Evolutionary conservation across 2,329 filamentous ascomycete species (phyloP).

Genomic region (Acrocalymma vagum): DNA sequence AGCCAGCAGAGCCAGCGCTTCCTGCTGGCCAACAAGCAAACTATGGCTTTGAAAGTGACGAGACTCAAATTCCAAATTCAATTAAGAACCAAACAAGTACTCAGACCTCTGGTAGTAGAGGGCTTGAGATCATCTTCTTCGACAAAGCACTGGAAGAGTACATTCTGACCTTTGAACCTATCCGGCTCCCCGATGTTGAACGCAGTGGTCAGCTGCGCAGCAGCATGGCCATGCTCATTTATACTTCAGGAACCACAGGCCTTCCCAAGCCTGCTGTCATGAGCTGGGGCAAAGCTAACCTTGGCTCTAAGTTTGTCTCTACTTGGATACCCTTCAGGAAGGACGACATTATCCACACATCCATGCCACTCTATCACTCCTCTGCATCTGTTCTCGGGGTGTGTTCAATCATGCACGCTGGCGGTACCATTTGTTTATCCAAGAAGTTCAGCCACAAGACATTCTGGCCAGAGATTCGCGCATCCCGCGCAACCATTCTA

Average conservation of each 20-base stretch:
- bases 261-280: slow-evolving; percentile 47
- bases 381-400: slow-evolving; percentile 40
- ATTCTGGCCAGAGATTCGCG: slow-evolving; percentile 48
- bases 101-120: slow-evolving; percentile 13
- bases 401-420: slow-evolving; percentile 33
- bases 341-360: slow-evolving; percentile 44
- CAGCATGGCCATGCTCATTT: slow-evolving; percentile 48
- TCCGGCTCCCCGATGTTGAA: slow-evolving; percentile 37
- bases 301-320: slow-evolving; percentile 25
- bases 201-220: slow-evolving; percentile 31
- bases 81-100: slow-evolving; percentile 28
- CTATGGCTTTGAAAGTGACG: slow-evolving; percentile 34
- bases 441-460: slow-evolving; percentile 46
- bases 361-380: slow-evolving; percentile 50
- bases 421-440: slow-evolving; percentile 37
- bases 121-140: slow-evolving; percentile 42
- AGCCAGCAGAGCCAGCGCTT: slow-evolving; percentile 3
- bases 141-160: slow-evolving; percentile 32
- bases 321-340: slow-evolving; percentile 36
- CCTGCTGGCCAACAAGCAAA: slow-evolving; percentile 18
- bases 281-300: slow-evolving; percentile 33
- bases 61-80: slow-evolving; percentile 22
- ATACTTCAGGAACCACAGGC: slow-evolving; percentile 49
- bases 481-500: slow-evolving; percentile 46
- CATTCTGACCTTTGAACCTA: slow-evolving; percentile 36